Evolutionary conservation across 106 monocot species (phyloP), one percentile per base, ranked within the genome.

Genomic region (Dactylorhiza incarnata): DNA sequence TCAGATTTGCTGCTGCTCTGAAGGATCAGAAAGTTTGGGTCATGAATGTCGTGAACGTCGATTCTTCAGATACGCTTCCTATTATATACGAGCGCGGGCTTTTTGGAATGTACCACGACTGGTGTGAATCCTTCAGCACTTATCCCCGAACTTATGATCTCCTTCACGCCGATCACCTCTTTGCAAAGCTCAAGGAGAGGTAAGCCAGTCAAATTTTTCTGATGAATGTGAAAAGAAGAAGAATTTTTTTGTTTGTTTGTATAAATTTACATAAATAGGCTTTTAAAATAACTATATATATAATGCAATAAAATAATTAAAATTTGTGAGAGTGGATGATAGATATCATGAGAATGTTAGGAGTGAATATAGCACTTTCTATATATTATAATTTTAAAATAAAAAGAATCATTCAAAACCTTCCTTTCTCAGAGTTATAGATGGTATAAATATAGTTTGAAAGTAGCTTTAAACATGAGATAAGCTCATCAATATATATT

Each of bases 1-100:
- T 25, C 80, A 95, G 95, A 71, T 93, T 95, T 85, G 95, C 92
- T 56, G 95, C 95, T 65, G 92, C 95, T 9, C 75, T 95, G 17
- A 93, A 78, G 69, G 90, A 95, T 85, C 24, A 83, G 72, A 90
- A 88, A 23, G 66, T 95, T 5, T 95, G 95, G 95, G 95, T 95
- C 37, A 88, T 95, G 92, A 95, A 95, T 85, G 90, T 95, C 7
- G 95, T 95, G 62, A 90, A 93, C 77, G 68, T 90, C 9, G 95
- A 95, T 74, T 81, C 92, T 46, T 83, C 86, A 19, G 81, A 87
- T 71, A 90, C 90, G 4, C 78, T 90, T 29, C 87, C 90, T 0
- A 81, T 90, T 45, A 90, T 90, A 37, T 90, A 85, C 10, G 90
- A 90, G 75, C 80, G 87, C 6, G 90, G 87, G 14, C 85, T 90